Percentiles rank a stretch among this genome's conserved stretches.
phyloP scores from a whole-genome alignment of 805 yeast species.

The Zygoascus ofunaensis region DNA sequence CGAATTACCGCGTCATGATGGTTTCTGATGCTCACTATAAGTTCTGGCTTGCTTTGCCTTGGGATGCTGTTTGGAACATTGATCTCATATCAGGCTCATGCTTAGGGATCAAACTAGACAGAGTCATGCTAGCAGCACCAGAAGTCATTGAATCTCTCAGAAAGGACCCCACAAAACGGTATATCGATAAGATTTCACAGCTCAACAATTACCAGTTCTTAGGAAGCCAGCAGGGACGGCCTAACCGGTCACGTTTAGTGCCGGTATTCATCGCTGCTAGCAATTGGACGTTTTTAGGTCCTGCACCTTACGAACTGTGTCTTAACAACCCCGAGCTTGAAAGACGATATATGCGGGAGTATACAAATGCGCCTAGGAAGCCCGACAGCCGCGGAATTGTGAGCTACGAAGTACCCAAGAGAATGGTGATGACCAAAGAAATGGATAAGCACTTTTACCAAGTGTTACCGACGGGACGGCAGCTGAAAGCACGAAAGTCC shows the following conservation, averaged over 20 bases:
- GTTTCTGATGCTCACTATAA: neutral
- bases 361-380: no score
- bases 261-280: neutral
- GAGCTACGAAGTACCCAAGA: neutral
- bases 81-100: constrained; percentile 1
- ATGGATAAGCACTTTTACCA: neutral
- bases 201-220: no score
- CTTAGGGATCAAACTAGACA: neutral
- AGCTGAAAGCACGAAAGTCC: neutral
- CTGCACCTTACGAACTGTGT: neutral
- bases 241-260: neutral
- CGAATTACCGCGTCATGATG: neutral
- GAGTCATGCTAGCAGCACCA: no score
- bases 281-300: neutral
- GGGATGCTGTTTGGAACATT: no score
- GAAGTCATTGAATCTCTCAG: no score
- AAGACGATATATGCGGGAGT: neutral
- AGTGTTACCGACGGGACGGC: neutral
- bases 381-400: neutral
- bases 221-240: neutral
- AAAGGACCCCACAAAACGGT: no score
- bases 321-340: neutral
- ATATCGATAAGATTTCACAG: no score
- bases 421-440: neutral
- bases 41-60: neutral